Conservation (phyloP, 208 protist species). For the Trypanosoma boissoni region DNA sequence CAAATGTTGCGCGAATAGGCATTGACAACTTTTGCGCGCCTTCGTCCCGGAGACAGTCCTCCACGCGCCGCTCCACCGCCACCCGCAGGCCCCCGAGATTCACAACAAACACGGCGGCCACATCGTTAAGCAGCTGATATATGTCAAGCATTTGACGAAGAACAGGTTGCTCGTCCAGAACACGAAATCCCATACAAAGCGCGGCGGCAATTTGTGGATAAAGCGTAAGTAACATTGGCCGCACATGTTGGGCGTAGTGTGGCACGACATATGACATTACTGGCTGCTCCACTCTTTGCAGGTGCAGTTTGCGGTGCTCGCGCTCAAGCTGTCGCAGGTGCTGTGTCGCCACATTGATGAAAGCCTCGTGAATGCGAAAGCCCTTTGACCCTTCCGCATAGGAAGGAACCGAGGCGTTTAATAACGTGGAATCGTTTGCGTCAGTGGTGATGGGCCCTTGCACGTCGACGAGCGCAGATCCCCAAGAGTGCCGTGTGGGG, state of each 20-base stretch:
- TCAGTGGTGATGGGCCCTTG: background rate
- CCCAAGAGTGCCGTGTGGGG: no score
- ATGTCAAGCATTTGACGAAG: conserved; percentile 55
- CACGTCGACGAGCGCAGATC: conserved; percentile 2
- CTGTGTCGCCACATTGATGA: conserved; percentile 33
- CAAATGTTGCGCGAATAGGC: conserved; percentile 49
- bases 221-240: conserved; percentile 61
- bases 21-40: conserved; percentile 42
- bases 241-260: conserved; percentile 83
- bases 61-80: conserved; percentile 47
- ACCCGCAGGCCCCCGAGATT: conserved; percentile 56
- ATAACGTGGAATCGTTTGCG: conserved; percentile 21
- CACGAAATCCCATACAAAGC: conserved; percentile 71
- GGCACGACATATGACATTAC: conserved; percentile 66
- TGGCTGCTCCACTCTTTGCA: conserved; percentile 34
- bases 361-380: conserved; percentile 50
- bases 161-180: conserved; percentile 64
- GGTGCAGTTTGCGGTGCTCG: conserved; percentile 47
- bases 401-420: conserved; percentile 36
- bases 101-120: conserved; percentile 69
- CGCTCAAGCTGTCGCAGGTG: conserved; percentile 59
- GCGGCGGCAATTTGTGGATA: conserved; percentile 66
- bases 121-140: conserved; percentile 56
- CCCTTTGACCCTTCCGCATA: conserved; percentile 44
- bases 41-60: conserved; percentile 46